These are phyloP conservation scores for Lentinula sp. DNA, from an alignment of 768 basidiomycete species.

Conservation along the genomic window DNA sequence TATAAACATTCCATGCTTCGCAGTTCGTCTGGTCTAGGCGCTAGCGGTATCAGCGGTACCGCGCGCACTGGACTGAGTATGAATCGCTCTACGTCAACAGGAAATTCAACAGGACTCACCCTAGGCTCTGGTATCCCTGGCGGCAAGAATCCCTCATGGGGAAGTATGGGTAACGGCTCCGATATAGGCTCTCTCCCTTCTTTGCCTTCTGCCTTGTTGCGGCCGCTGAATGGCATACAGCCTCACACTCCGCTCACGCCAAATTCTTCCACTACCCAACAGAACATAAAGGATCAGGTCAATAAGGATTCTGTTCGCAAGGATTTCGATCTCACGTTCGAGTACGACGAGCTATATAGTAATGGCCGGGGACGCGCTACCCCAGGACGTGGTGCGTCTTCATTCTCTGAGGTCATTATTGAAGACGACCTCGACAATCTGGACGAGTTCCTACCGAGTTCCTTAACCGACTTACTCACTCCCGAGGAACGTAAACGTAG, in stretches of 20 bases:
- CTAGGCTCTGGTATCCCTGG: constrained; percentile 10
- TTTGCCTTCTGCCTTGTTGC: neutral
- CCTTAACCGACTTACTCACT: constrained; percentile 83
- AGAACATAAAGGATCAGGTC: neutral
- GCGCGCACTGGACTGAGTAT: constrained; percentile 38
- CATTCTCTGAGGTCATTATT: constrained; percentile 2
- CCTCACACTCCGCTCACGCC: neutral
- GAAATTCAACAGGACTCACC: constrained; percentile 10
- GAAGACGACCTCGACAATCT: constrained; percentile 68
- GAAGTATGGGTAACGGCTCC: neutral
- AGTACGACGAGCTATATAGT: constrained; percentile 30
- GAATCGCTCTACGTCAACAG: constrained; percentile 25
- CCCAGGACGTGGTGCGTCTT: constrained; percentile 5
- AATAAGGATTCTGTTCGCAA: constrained; percentile 3
- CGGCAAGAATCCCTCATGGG: neutral
- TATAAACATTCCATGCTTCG: constrained; percentile 34
- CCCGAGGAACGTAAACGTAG: constrained; percentile 80
- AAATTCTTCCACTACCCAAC: neutral
- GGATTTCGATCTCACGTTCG: constrained; percentile 31
- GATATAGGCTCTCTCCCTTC: constrained; percentile 5
- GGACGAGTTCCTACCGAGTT: constrained; percentile 87
- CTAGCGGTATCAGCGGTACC: constrained; percentile 41
- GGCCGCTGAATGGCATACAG: neutral
- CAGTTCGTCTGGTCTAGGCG: constrained; percentile 31
- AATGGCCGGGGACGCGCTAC: constrained; percentile 11